Evolutionary conservation across 1,284 basidiomycete species (phyloP), one percentile per base, ranked within the genome.

Genomic region (Sanghuangporus weigelae): DNA sequence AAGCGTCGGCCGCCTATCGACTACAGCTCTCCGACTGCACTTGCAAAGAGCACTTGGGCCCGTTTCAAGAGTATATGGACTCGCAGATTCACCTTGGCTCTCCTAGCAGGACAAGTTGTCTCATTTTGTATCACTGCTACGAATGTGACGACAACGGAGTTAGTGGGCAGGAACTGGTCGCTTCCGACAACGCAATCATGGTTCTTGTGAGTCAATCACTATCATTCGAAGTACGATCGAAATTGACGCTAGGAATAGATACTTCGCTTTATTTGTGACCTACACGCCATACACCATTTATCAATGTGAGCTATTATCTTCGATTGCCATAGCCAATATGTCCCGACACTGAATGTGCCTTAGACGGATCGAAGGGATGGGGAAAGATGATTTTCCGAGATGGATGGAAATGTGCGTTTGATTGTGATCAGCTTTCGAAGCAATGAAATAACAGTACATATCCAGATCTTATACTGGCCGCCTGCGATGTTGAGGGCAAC

Each of bases 231-330:
- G 19, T 2, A 0, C 19, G 26, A 26, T 58, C 49, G 8, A 31
- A 57, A 14, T 19, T 10, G 49, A 63, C 55, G 7, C 46, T n/a
- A 31, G 53, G 16, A 51, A 35, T 68, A 93, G 91, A 68, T 94
- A 95, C 76, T 88, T 92, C 71, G 82, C 89, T 2, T 71, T 94
- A 26, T 91, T 89, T 73, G 60, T 80, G 23, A 75, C 86, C 60
- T 94, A 93, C 71, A 93, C 92, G 16, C 92, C 92, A 0, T 93
- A 92, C 77, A 95, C 92, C 35, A 90, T 94, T 55, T 93, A 92
- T 72, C 77, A 82, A 73, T 92, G 87, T 89, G 65, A 66, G 83
- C 74, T 16, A 57, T 44, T 57, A 14, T 46, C 8, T 64, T 23
- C 57, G 49, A 36, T 1, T 21, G n/a, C 21, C 36, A 50, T n/a